Evolutionary conservation across 208 protist genomes (phyloP).

Genomic region (Leishmania arabica): DNA sequence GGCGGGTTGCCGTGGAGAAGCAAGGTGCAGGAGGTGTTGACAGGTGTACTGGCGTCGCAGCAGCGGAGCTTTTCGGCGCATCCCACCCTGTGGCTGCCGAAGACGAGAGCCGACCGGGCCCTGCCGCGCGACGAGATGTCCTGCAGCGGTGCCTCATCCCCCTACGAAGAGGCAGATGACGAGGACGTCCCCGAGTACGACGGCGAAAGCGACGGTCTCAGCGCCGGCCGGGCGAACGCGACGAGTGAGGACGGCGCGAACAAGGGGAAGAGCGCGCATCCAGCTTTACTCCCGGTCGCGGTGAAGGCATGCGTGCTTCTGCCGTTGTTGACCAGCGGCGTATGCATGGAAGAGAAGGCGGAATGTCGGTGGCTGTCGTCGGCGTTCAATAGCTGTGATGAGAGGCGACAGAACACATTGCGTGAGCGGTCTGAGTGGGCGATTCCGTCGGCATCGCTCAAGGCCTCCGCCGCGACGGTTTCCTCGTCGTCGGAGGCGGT

Average conservation of each 20-base stretch:
- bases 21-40: constrained; percentile 22
- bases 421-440: constrained; percentile 19
- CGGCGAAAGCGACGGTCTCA: not conserved
- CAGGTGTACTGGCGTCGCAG: constrained; percentile 22
- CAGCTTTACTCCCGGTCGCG: constrained; percentile 21
- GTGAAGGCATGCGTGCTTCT: constrained; percentile 28
- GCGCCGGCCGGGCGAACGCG: not conserved
- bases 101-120: constrained; percentile 10
- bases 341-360: not conserved
- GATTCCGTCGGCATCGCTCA: constrained; percentile 5
- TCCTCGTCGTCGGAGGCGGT: not conserved
- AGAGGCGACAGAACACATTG: constrained; percentile 3
- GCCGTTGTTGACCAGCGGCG: constrained; percentile 1
- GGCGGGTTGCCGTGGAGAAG: not conserved
- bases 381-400: not conserved
- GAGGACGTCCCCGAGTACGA: not conserved
- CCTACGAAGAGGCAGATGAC: not conserved
- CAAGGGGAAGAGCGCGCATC: not conserved
- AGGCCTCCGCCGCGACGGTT: not conserved
- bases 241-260: not conserved
- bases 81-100: constrained; percentile 34
- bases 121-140: constrained; percentile 2
- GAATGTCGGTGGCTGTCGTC: constrained; percentile 32
- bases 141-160: not conserved
- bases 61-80: constrained; percentile 21